Evolutionary conservation across 345 rosid species (phyloP).

Genomic region (Rhodomyrtus tomentosa): DNA sequence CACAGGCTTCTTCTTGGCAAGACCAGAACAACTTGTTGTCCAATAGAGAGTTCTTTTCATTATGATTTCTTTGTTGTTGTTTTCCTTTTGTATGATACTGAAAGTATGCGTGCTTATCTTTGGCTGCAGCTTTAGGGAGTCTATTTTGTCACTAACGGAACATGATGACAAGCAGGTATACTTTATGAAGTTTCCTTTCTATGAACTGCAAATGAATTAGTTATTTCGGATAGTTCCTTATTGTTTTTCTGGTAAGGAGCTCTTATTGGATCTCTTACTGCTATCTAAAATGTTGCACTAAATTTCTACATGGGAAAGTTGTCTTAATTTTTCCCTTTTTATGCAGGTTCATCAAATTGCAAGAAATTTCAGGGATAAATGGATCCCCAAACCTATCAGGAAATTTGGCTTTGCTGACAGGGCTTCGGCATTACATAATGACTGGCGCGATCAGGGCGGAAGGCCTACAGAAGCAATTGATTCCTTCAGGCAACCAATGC

Average conservation of each 20-base stretch:
- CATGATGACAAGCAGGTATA: slow-evolving; percentile 86
- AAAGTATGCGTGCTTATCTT: not conserved
- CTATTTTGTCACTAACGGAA: slow-evolving; percentile 87
- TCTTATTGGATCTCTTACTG: not conserved
- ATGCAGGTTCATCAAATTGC: slow-evolving; percentile 95
- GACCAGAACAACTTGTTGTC: not conserved
- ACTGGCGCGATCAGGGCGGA: slow-evolving; percentile 30
- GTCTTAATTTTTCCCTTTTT: not conserved
- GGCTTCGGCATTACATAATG: slow-evolving; percentile 39
- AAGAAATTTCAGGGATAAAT: slow-evolving; percentile 72
- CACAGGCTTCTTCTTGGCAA: not conserved
- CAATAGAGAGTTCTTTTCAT: not conserved
- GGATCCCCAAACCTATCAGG: slow-evolving; percentile 68
- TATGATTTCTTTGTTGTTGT: not conserved
- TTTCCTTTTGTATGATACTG: not conserved
- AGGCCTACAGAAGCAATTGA: slow-evolving; percentile 43
- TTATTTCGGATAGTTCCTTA: not conserved
- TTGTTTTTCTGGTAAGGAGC: not conserved
- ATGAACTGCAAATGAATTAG: not conserved
- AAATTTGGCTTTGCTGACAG: slow-evolving; percentile 42
- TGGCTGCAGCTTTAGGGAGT: slow-evolving; percentile 73
- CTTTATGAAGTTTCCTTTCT: not conserved
- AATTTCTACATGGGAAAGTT: not conserved
- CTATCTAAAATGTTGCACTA: not conserved
- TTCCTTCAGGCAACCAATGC: slow-evolving; percentile 14